A percentile compares a stretch with the other conserved stretches of the same genome.
Evolutionary conservation across 768 basidiomycete genomes (phyloP).

Genomic region (Pisolithus sp.): DNA sequence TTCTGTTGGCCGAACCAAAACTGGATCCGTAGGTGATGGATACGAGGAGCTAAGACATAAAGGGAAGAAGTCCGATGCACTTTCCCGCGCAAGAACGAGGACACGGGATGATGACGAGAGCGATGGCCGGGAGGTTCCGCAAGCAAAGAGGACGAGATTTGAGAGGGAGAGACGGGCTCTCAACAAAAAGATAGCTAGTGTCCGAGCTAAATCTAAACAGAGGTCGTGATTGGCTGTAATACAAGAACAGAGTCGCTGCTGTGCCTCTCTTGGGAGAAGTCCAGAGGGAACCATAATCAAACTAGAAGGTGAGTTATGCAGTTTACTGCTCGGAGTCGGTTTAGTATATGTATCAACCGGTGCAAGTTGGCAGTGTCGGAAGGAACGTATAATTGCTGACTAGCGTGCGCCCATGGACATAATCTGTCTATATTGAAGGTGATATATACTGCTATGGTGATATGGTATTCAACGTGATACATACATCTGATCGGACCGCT

Average conservation of each 20-base stretch:
- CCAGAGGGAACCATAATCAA: no score
- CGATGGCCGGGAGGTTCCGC: conserved; percentile 25
- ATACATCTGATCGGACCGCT: no score
- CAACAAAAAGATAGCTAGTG: conserved; percentile 20
- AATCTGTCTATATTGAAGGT: no score
- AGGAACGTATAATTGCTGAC: no score
- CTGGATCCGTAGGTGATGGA: conserved; percentile 52
- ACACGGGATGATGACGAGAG: conserved; percentile 21
- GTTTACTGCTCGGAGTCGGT: no score
- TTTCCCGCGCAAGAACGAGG: conserved; percentile 51
- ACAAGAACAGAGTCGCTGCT: no score
- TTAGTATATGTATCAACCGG: no score
- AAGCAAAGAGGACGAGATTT: conserved; percentile 36
- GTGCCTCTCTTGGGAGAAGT: no score
- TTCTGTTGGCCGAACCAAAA: conserved; percentile 44
- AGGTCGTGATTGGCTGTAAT: not conserved
- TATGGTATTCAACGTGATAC: not conserved
- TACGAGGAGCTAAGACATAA: conserved; percentile 74
- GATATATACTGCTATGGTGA: no score
- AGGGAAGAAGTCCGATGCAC: conserved; percentile 55
- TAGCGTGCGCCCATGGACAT: no score
- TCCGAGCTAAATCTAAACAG: conserved; percentile 9
- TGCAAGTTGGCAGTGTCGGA: no score
- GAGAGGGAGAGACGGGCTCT: conserved; percentile 37
- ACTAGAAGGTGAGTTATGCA: no score